A percentile compares a stretch with the other conserved stretches of the same genome.
These are phyloP conservation scores for Sphaerostilbella broomeana DNA, from an alignment of 2,329 filamentous ascomycete species.

Conservation along the genomic window DNA sequence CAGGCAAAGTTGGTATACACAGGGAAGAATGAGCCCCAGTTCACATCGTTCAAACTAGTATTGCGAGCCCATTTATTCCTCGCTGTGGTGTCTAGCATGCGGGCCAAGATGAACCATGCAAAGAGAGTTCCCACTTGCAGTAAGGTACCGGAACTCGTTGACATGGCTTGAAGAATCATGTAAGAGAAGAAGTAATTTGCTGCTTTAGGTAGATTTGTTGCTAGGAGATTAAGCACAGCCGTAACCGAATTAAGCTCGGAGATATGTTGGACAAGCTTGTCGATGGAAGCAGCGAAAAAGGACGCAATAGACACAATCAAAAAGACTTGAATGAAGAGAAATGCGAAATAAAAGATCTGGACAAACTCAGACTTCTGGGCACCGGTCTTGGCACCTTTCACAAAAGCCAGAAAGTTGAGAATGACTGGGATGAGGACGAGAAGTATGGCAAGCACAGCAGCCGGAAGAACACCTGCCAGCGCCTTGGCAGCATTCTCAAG, in stretches of 20 bases:
- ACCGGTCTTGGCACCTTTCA: slow-evolving; percentile 78
- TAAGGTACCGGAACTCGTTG: slow-evolving; percentile 81
- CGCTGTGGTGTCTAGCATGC: slow-evolving; percentile 74
- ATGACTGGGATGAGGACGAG: slow-evolving; percentile 77
- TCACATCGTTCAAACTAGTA: slow-evolving; percentile 67
- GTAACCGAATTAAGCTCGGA: slow-evolving; percentile 45
- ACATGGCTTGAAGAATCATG: slow-evolving; percentile 90
- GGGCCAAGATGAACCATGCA: slow-evolving; percentile 75
- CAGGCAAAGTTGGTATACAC: slow-evolving; percentile 95
- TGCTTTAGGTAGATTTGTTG: slow-evolving; percentile 72
- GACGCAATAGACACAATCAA: slow-evolving; percentile 82
- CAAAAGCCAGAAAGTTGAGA: slow-evolving; percentile 62
- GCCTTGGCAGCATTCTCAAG: slow-evolving; percentile 56
- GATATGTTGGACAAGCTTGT: slow-evolving; percentile 52
- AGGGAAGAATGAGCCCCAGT: slow-evolving; percentile 92
- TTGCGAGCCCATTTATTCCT: slow-evolving; percentile 80
- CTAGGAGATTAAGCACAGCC: slow-evolving; percentile 65
- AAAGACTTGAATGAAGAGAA: slow-evolving; percentile 92
- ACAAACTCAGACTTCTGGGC: slow-evolving; percentile 74
- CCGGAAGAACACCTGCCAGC: slow-evolving; percentile 81
- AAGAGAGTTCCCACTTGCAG: slow-evolving; percentile 75
- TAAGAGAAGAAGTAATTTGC: slow-evolving; percentile 99
- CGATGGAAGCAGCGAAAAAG: slow-evolving; percentile 58
- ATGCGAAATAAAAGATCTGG: slow-evolving; percentile 87
- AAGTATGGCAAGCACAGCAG: slow-evolving; percentile 67